These are phyloP conservation scores for Entophlyctis luteolus DNA, from an alignment of 192 early-diverging fungal species.

Conservation along the genomic window DNA sequence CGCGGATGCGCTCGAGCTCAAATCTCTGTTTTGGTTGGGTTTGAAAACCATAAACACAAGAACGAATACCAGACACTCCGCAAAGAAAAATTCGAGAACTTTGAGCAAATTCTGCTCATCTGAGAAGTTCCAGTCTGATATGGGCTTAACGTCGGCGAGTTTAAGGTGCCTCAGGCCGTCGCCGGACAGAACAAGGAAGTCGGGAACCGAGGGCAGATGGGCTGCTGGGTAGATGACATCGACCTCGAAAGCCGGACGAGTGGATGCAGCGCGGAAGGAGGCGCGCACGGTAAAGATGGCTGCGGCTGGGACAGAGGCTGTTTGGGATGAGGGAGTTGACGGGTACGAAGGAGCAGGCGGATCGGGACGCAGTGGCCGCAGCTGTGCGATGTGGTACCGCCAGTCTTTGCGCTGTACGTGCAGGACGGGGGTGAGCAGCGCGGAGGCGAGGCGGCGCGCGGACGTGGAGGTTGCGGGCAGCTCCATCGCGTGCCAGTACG, in stretches of 20 bases:
- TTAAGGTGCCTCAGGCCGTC: neutral
- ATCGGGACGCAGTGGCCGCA: neutral
- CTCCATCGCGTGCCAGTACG: no score
- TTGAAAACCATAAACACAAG: neutral
- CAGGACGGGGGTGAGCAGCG: constrained; percentile 49
- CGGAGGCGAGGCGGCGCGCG: constrained; percentile 9
- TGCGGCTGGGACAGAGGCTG: neutral
- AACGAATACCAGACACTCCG: neutral
- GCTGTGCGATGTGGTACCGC: constrained; percentile 54
- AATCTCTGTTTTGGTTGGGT: neutral
- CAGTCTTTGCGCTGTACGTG: constrained; percentile 62
- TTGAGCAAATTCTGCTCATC: neutral
- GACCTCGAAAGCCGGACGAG: neutral
- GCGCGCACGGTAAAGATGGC: neutral
- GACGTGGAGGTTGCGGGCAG: no score
- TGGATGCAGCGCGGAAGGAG: neutral
- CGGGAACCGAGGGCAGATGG: neutral
- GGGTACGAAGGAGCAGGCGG: neutral
- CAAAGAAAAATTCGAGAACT: neutral
- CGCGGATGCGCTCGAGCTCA: neutral
- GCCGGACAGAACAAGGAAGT: neutral
- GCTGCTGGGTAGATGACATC: neutral
- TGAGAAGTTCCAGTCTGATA: neutral
- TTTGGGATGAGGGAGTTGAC: neutral
- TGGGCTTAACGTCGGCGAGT: neutral